A percentile compares a stretch with the other conserved stretches of the same genome.
phyloP scores from a whole-genome alignment of 148 eudicot species.

The Camellia sinensis region DNA sequence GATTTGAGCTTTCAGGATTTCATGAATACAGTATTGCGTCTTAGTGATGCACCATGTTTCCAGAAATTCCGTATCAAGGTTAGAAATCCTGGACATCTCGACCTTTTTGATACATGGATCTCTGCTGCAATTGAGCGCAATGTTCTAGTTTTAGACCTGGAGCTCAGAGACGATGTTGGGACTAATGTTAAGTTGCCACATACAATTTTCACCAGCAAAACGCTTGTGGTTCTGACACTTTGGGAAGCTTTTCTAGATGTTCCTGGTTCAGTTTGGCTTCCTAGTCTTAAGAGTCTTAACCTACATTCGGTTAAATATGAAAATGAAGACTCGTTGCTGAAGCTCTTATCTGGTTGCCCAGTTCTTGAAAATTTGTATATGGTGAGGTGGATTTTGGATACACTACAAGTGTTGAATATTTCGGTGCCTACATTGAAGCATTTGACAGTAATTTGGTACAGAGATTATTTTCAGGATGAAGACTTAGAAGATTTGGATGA shows the following conservation, averaged over 20 bases:
- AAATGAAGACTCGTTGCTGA: conserved; percentile 14
- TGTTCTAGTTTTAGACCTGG: conserved; percentile 25
- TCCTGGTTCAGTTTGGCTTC: conserved; percentile 17
- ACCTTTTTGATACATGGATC: conserved; percentile 13
- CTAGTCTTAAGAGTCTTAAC: conserved; percentile 26
- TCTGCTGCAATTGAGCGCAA: conserved; percentile 13
- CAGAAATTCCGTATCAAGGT: background rate
- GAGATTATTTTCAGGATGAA: background rate
- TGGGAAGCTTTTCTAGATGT: background rate
- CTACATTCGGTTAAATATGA: conserved; percentile 4
- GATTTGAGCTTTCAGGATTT: conserved; percentile 15
- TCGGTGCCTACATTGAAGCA: conserved; percentile 7
- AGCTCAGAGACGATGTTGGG: background rate
- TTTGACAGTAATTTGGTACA: background rate
- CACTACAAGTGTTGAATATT: background rate
- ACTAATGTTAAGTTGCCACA: background rate
- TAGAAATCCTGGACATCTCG: background rate
- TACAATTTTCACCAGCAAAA: conserved; percentile 16
- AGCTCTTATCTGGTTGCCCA: conserved; percentile 24
- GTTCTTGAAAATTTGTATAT: conserved; percentile 25
- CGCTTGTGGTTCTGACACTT: conserved; percentile 24
- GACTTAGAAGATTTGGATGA: background rate
- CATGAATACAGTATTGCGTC: conserved; percentile 23
- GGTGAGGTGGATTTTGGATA: background rate
- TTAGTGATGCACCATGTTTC: conserved; percentile 18